phyloP scores from a whole-genome alignment of 1,139 yeast genomes.

The Hansenula sp. region DNA sequence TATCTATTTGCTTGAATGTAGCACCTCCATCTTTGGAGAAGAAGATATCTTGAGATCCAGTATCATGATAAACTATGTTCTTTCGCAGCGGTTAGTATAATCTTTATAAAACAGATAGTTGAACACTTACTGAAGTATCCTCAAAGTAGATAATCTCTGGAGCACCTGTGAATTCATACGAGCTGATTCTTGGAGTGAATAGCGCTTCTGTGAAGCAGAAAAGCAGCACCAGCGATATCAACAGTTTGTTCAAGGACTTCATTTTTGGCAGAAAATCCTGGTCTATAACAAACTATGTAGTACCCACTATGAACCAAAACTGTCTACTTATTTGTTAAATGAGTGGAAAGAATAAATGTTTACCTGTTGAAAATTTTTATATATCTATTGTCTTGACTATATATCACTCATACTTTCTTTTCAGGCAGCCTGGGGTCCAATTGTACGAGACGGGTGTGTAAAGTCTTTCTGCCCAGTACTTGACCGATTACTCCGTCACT shows the following conservation, averaged over 20 bases:
- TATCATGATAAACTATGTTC: conserved; percentile 35
- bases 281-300: too few relatives aligned
- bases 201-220: conserved; percentile 9
- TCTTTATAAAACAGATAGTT: neutral
- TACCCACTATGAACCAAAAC: too few relatives aligned
- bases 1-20: conserved; percentile 37
- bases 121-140: conserved; percentile 37
- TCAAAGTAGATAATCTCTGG: conserved; percentile 43
- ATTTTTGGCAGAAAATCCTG: neutral
- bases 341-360: too few relatives aligned
- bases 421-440: too few relatives aligned
- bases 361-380: neutral
- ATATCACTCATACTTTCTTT: too few relatives aligned
- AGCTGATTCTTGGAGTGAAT: conserved; percentile 19
- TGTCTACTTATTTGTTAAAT: too few relatives aligned
- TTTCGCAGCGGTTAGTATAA: conserved; percentile 1
- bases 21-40: conserved; percentile 56
- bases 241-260: neutral
- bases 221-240: conserved; percentile 27
- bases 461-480: too few relatives aligned
- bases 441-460: too few relatives aligned
- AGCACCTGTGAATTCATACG: conserved; percentile 14
- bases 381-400: too few relatives aligned
- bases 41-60: conserved; percentile 26
- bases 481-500: too few relatives aligned